A percentile compares a stretch with the other conserved stretches of the same genome.
phyloP scores from a whole-genome alignment of 1,139 yeast genomes.

The Sugiyamaella pinicola region DNA sequence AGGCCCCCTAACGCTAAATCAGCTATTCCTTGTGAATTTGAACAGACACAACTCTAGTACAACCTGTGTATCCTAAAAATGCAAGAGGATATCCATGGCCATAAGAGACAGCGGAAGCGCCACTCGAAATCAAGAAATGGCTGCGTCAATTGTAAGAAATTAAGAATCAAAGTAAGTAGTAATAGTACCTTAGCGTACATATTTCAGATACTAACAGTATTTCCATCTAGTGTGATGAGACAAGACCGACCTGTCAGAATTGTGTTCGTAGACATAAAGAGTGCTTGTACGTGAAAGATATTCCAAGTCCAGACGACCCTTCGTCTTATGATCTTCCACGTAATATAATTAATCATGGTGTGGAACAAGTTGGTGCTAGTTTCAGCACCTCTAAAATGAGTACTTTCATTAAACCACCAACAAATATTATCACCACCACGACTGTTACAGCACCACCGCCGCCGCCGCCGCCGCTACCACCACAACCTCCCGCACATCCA shows the following conservation, averaged over 20 bases:
- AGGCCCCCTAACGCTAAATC: neutral
- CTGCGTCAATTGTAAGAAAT: constrained; percentile 75
- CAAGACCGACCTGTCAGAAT: constrained; percentile 66
- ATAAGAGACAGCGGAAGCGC: constrained; percentile 57
- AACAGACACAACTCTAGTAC: neutral
- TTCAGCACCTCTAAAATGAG: neutral
- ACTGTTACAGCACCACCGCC: neutral
- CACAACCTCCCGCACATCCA: too few species aligned
- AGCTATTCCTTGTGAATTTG: neutral
- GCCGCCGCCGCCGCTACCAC: too few species aligned
- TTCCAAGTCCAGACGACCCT: neutral
- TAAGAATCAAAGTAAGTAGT: constrained; percentile 60
- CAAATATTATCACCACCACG: neutral
- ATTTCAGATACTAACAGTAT: neutral
- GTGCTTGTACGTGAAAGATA: constrained; percentile 26
- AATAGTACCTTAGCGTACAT: neutral
- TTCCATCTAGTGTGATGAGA: constrained; percentile 63
- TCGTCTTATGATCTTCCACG: neutral
- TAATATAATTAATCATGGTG: neutral
- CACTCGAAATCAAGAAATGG: constrained; percentile 82
- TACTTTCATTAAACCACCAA: neutral
- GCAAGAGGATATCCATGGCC: constrained; percentile 6
- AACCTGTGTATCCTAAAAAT: neutral
- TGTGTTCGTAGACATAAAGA: constrained; percentile 46
- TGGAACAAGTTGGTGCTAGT: neutral